Conservation (phyloP, 2,329 filamentous ascomycete species). For the Pseudocercospora musae region DNA sequence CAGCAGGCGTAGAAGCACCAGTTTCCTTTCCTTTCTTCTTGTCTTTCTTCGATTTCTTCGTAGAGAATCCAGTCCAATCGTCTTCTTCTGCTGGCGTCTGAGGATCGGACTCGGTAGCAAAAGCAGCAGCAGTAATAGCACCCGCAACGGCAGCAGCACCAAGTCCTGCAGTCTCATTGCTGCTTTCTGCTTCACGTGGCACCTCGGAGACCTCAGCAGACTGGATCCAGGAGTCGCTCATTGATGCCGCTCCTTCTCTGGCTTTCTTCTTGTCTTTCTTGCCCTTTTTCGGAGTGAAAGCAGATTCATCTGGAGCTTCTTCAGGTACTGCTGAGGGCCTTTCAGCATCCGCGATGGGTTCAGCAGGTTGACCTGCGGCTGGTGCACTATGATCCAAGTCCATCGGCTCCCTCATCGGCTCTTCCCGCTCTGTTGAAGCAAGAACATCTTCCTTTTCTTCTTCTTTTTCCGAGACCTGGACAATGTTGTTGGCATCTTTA, state of each 20-base stretch:
- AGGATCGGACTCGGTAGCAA: background rate
- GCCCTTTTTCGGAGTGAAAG: conserved; percentile 23
- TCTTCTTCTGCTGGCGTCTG: conserved; percentile 15
- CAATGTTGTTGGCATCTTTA: background rate
- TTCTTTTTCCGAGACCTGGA: background rate
- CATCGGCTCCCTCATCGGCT: background rate
- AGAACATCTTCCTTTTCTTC: background rate
- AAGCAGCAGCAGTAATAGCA: conserved; percentile 8
- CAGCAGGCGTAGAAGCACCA: conserved; percentile 12
- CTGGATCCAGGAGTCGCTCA: conserved; percentile 5
- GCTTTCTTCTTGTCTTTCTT: conserved; percentile 35
- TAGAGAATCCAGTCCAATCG: conserved; percentile 20
- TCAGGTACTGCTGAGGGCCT: background rate
- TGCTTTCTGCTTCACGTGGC: conserved; percentile 1
- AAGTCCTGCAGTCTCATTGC: background rate
- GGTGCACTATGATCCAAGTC: background rate
- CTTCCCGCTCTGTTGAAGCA: background rate
- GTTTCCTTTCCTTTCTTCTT: conserved; percentile 40
- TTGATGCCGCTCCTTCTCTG: conserved; percentile 14
- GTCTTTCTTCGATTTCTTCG: conserved; percentile 42
- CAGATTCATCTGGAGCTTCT: conserved; percentile 12
- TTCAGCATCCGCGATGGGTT: background rate
- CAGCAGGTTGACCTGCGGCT: background rate
- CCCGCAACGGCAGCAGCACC: conserved; percentile 11
- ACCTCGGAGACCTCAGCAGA: conserved; percentile 6